A percentile compares a stretch with the other conserved stretches of the same genome.
These are phyloP conservation scores for Acanthamoeba royreba DNA, from an alignment of 208 protist genomes.

Conservation along the genomic window DNA sequence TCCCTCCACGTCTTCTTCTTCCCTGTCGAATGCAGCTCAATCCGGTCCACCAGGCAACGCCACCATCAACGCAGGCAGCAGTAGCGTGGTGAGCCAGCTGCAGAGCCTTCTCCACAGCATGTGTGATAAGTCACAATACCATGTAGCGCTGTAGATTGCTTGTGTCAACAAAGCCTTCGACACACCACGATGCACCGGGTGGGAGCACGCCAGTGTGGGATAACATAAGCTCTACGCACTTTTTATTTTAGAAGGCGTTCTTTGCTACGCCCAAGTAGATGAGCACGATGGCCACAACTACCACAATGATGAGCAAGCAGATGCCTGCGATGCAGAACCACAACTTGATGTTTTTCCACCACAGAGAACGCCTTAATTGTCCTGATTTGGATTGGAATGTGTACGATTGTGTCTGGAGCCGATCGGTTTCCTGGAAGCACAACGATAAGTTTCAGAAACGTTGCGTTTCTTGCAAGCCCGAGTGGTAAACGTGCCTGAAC, in stretches of 20 bases:
- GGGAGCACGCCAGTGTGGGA: too few species aligned
- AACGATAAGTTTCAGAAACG: background rate
- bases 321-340: background rate
- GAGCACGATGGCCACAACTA: conserved; percentile 11
- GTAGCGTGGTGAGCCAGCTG: background rate
- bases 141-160: background rate
- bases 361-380: conserved; percentile 72
- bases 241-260: background rate
- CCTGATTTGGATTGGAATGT: conserved; percentile 69
- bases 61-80: background rate
- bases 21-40: too few species aligned
- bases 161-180: too few species aligned
- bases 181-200: too few species aligned
- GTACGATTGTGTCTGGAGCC: conserved; percentile 60
- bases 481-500: conserved; percentile 48
- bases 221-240: too few species aligned
- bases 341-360: conserved; percentile 77
- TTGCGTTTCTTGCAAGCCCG: background rate
- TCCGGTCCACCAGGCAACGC: background rate
- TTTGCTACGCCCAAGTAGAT: background rate
- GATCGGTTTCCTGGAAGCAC: conserved; percentile 64
- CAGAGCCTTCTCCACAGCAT: background rate
- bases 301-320: conserved; percentile 55
- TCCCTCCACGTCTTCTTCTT: background rate
- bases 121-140: conserved; percentile 8